These are phyloP conservation scores for Tuctoria greenei DNA, from an alignment of 176 grass and related monocot genomes.

Conservation along the genomic window DNA sequence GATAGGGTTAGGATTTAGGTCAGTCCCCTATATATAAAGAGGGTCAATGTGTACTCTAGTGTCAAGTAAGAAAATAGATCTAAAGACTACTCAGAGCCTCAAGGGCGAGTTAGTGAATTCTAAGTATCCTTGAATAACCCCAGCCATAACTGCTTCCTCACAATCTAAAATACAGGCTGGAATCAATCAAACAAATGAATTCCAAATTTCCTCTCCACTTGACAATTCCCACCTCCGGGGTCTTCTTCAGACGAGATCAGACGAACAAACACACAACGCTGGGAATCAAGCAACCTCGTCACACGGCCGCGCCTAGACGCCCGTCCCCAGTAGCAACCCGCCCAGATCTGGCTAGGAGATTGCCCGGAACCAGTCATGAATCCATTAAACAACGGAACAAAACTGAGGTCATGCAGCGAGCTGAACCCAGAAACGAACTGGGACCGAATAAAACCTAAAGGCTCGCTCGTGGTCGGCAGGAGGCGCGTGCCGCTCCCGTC, in stretches of 20 bases:
- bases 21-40: too few species aligned
- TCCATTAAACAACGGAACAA: neutral
- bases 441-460: neutral
- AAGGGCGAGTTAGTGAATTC: too few species aligned
- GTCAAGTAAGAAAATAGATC: too few species aligned
- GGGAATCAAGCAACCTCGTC: neutral
- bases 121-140: too few species aligned
- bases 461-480: neutral
- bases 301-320: neutral
- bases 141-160: neutral
- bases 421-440: neutral
- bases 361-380: neutral
- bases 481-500: neutral
- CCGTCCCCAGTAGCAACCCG: neutral
- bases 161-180: neutral
- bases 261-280: neutral
- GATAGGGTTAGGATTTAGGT: too few species aligned
- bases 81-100: too few species aligned
- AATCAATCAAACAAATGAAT: neutral
- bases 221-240: neutral
- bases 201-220: neutral
- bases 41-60: too few species aligned
- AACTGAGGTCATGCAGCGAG: too few species aligned
- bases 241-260: neutral
- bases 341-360: constrained; percentile 2